A percentile compares a stretch with the other conserved stretches of the same genome.
These are phyloP conservation scores for Uncinocarpus reesii DNA, from an alignment of 2,329 filamentous ascomycete species.

Conservation along the genomic window DNA sequence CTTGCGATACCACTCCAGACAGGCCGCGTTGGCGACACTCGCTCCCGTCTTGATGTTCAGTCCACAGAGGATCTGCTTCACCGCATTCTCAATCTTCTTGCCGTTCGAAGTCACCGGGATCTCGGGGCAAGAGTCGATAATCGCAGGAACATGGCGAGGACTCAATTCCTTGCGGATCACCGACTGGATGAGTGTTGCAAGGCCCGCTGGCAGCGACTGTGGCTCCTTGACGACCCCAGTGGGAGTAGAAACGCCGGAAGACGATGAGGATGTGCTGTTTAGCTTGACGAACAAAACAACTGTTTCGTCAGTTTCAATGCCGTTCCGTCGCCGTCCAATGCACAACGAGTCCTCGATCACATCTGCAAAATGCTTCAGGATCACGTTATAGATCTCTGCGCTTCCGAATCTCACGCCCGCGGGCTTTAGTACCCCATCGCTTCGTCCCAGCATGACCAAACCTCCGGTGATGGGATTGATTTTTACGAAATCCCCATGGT, in stretches of 20 bases:
- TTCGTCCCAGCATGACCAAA: conserved; percentile 81
- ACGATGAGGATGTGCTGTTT: conserved; percentile 28
- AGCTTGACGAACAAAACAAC: conserved; percentile 85
- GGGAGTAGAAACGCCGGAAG: conserved; percentile 15
- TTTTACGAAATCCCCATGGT: conserved; percentile 84
- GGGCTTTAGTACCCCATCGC: conserved; percentile 87
- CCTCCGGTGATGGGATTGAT: conserved; percentile 63
- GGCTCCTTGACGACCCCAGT: conserved; percentile 30
- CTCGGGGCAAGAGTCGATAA: conserved; percentile 72
- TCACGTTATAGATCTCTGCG: conserved; percentile 92
- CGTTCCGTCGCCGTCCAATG: conserved; percentile 61
- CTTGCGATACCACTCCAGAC: conserved; percentile 73
- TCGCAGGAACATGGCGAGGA: conserved; percentile 74
- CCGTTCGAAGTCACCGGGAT: conserved; percentile 90
- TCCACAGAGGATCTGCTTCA: conserved; percentile 91
- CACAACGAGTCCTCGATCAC: conserved; percentile 81
- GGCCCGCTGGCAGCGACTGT: conserved; percentile 46
- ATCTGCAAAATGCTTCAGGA: conserved; percentile 68
- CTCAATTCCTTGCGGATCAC: conserved; percentile 69
- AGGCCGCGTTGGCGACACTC: conserved; percentile 83
- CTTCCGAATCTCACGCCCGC: conserved; percentile 83
- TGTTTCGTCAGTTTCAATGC: conserved; percentile 67
- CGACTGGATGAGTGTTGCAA: conserved; percentile 55
- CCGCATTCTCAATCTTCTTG: conserved; percentile 95
- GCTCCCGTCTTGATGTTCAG: conserved; percentile 78